phyloP scores from a whole-genome alignment of 495 filamentous ascomycete genomes.

The Astrothelium macrocarpum region DNA sequence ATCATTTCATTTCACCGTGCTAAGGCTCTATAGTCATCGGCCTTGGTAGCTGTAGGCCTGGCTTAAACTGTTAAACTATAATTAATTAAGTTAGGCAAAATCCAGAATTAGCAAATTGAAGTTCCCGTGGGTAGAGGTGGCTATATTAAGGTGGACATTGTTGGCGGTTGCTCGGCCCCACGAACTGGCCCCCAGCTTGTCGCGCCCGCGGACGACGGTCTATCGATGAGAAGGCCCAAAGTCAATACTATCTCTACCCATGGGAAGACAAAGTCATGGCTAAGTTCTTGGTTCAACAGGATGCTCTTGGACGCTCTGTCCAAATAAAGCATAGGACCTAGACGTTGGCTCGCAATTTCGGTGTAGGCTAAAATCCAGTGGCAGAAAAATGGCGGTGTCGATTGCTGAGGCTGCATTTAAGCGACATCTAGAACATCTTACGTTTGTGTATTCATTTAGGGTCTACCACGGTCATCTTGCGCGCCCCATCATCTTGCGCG shows the following conservation, averaged over 20 bases:
- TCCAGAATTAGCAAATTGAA: too few relatives aligned
- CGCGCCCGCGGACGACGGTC: slow-evolving; percentile 14
- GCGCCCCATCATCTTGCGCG: too few relatives aligned
- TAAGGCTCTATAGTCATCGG: too few relatives aligned
- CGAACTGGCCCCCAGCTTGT: neutral
- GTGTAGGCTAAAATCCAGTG: neutral
- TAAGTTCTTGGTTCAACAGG: slow-evolving; percentile 7
- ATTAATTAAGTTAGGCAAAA: too few relatives aligned
- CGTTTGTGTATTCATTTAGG: too few relatives aligned
- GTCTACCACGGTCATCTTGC: too few relatives aligned
- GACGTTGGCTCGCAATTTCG: slow-evolving; percentile 15
- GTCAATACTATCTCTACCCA: slow-evolving; percentile 14
- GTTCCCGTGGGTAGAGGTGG: too few relatives aligned
- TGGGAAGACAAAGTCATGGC: slow-evolving; percentile 12
- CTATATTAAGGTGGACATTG: neutral
- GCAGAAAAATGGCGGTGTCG: neutral
- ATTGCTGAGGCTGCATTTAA: slow-evolving; percentile 6
- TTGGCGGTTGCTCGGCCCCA: neutral
- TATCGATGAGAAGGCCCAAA: slow-evolving; percentile 13
- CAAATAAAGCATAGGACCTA: slow-evolving; percentile 15
- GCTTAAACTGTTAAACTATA: too few relatives aligned
- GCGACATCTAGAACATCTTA: too few relatives aligned
- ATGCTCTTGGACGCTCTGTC: slow-evolving; percentile 9
- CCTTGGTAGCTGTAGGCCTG: too few relatives aligned
- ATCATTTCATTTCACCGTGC: too few relatives aligned